Evolutionary conservation across 1,284 basidiomycete species (phyloP).

Genomic region (Fistulinella cinereoalba): DNA sequence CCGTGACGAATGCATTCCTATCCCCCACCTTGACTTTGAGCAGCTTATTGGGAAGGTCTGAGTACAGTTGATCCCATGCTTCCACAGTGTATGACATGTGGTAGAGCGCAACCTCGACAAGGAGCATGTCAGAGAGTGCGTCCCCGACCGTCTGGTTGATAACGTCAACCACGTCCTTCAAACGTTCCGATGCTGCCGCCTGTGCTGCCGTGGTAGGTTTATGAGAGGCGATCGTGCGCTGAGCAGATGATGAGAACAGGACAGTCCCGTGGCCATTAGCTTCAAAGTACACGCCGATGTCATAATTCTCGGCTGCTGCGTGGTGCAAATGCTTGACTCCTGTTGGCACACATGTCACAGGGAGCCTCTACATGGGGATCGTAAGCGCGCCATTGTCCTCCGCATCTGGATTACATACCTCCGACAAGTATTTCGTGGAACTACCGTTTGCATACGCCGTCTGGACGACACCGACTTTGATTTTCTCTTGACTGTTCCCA

Average conservation of each 20-base stretch:
- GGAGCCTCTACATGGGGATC: constrained; percentile 67
- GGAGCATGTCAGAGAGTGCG: constrained; percentile 93
- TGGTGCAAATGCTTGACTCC: constrained; percentile 99
- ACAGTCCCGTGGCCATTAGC: constrained; percentile 99
- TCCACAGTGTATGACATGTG: constrained; percentile 81
- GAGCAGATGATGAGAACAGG: constrained; percentile 80
- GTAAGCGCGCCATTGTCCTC: not conserved
- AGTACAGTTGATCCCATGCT: constrained; percentile 94
- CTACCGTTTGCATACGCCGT: constrained; percentile 99
- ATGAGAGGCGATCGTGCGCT: constrained; percentile 57
- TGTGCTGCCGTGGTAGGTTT: constrained; percentile 79
- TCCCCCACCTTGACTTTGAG: constrained; percentile 92
- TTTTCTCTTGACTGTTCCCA: constrained; percentile 43
- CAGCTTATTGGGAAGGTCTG: constrained; percentile 94
- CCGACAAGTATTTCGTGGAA: constrained; percentile 88
- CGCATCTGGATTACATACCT: constrained; percentile 44
- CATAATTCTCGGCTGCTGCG: constrained; percentile 85
- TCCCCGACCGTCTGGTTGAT: constrained; percentile 99
- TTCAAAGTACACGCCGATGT: constrained; percentile 98
- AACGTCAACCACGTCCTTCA: constrained; percentile 75
- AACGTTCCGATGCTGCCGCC: constrained; percentile 73
- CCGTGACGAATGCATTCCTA: constrained; percentile 83
- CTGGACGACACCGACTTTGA: constrained; percentile 93
- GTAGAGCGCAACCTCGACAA: constrained; percentile 91
- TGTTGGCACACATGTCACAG: constrained; percentile 93